phyloP scores from a whole-genome alignment of 2,329 filamentous ascomycete genomes.

The Fusarium sp. region DNA sequence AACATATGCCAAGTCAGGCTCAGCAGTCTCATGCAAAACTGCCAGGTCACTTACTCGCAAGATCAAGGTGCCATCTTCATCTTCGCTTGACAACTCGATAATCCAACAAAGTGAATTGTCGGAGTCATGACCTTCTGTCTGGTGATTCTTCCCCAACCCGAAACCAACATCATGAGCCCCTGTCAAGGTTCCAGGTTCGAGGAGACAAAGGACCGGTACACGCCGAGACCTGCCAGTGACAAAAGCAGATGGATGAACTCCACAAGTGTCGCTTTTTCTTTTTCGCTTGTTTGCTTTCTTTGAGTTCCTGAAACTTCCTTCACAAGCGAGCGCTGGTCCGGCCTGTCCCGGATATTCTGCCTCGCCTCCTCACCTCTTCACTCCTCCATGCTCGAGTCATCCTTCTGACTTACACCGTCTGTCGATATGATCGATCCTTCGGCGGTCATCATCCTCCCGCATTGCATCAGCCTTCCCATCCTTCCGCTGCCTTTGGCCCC shows the following conservation, averaged over 20 bases:
- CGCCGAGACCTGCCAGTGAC: not conserved
- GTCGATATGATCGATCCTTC: conserved; percentile 17
- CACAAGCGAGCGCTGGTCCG: not conserved
- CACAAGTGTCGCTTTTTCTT: conserved; percentile 1
- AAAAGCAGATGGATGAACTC: not conserved
- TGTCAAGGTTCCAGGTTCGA: not conserved
- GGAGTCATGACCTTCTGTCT: conserved; percentile 13
- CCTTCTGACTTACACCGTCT: conserved; percentile 12
- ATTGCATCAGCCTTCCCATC: conserved; percentile 26
- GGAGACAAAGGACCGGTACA: not conserved
- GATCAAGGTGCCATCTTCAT: not conserved
- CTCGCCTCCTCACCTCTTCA: not conserved
- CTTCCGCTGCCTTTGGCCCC: not conserved
- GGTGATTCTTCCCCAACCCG: conserved; percentile 8
- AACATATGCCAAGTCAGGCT: conserved; percentile 15
- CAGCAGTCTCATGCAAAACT: conserved; percentile 12
- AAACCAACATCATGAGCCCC: conserved; percentile 1
- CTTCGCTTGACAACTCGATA: not conserved
- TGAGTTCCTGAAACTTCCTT: conserved; percentile 13
- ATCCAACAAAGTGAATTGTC: conserved; percentile 10
- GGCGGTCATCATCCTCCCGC: conserved; percentile 3
- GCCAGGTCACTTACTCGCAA: not conserved
- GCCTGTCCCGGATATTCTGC: not conserved
- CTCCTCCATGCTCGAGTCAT: conserved; percentile 6
- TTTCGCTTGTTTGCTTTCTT: not conserved